Evolutionary conservation across 768 basidiomycete genomes (phyloP).

Genomic region (Mycena crocata): DNA sequence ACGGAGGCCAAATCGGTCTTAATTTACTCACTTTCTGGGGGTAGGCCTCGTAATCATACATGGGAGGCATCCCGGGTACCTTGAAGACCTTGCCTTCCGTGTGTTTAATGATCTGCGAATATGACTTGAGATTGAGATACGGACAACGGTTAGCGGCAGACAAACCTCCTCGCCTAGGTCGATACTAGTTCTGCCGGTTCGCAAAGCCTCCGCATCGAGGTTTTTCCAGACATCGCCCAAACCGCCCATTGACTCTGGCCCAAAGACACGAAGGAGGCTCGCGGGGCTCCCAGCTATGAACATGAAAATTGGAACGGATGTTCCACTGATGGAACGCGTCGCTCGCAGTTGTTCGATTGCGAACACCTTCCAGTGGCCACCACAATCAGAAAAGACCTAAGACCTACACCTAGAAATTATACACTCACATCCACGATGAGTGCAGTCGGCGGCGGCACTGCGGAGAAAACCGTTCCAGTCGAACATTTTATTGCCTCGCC

Average conservation of each 20-base stretch:
- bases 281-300: neutral
- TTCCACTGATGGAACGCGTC: conserved; percentile 11
- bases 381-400: too few species aligned
- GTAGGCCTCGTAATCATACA: conserved; percentile 15
- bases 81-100: conserved; percentile 1
- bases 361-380: neutral
- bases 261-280: neutral
- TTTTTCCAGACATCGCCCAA: neutral
- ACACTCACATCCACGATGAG: conserved; percentile 10
- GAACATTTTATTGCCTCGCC: conserved; percentile 7
- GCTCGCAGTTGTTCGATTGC: neutral
- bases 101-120: neutral
- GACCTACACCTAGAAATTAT: neutral
- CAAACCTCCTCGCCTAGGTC: conserved; percentile 18
- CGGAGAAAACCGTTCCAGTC: conserved; percentile 9
- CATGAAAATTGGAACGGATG: conserved; percentile 2
- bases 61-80: neutral
- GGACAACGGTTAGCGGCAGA: too few species aligned
- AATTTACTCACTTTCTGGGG: conserved; percentile 1
- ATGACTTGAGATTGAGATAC: too few species aligned
- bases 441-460: neutral
- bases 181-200: neutral
- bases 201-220: conserved; percentile 9
- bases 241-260: conserved; percentile 12
- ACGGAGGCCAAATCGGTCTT: neutral